Base-by-base conservation (phyloP, 768 basidiomycete genomes). In the Neoboletus brunneissimus region DNA sequence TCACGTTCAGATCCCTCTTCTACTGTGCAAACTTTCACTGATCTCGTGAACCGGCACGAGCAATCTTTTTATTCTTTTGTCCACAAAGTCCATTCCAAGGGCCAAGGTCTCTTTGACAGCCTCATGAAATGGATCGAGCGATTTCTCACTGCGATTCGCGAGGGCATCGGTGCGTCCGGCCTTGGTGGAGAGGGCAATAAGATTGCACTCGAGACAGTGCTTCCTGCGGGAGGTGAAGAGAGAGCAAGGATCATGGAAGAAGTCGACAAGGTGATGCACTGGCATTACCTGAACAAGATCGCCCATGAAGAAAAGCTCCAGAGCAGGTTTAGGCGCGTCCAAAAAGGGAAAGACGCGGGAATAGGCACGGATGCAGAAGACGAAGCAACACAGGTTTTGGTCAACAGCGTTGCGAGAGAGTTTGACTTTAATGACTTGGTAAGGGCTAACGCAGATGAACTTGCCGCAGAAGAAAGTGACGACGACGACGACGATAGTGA, bases 61-160 rank as follows among this genome's bases (percentile, higher is more conserved):
- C 92, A 95, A 67, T 75, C 93, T 0, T 98, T 98, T 76, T 99
- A 99, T 77, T 79, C 81, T 55, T 99, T 99, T 68, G 95, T 99
- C 27, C 94, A 99, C 82, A 97, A 96, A 64, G 97, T 99, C 2
- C 97, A 99, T 67, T 88, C 93, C 44, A 98, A 98, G 69, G 97
- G 97, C 35, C 89, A 94, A 66, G 89, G 87, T 22, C 80, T 99
- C 13, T 99, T 99, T 71, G 89, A 94, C 66, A 84, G 81, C 65
- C 84, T 99, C 55, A 98, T 98, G 94, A 82, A 79, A 38, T 99
- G 97, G 97, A 89, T 97, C 71, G 95, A 98, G 72, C 83, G 91
- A 35, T 98, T 98, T 77, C 79, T 98, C 56, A 89, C 89, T 25
- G 82, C 90, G 52, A 83, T 94, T 46, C 89, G 97, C 12, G 94